phyloP scores from a whole-genome alignment of 73 alveolate species.

The Tetrahymena elliotti region DNA sequence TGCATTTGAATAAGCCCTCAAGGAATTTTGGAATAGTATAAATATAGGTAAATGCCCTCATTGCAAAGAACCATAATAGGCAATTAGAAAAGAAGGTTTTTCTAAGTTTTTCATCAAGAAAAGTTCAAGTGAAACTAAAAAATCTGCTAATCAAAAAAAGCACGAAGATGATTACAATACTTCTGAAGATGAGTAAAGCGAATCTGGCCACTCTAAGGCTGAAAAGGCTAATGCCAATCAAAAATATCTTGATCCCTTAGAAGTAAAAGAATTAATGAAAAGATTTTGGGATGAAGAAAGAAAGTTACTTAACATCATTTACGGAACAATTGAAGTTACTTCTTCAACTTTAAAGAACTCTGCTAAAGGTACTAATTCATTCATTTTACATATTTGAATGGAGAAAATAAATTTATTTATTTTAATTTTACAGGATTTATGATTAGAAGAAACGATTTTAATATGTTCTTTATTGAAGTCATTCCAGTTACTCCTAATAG shows the following conservation, averaged over 20 bases:
- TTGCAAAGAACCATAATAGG: conserved; percentile 9
- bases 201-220: background rate
- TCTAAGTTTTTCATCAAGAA: conserved; percentile 20
- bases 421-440: background rate
- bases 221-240: background rate
- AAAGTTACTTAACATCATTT: conserved; percentile 18
- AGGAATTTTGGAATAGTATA: background rate
- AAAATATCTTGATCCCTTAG: conserved; percentile 31
- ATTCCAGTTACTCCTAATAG: conserved; percentile 34
- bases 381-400: background rate
- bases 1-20: background rate
- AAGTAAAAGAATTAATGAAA: conserved; percentile 12
- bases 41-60: conserved; percentile 35
- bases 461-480: conserved; percentile 33
- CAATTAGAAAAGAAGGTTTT: conserved; percentile 39
- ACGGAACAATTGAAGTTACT: conserved; percentile 22
- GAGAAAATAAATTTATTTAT: background rate
- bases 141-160: background rate
- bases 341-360: conserved; percentile 7
- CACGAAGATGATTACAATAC: background rate
- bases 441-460: background rate
- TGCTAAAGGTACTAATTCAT: background rate
- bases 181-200: background rate
- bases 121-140: background rate
- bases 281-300: conserved; percentile 32